Base-by-base conservation (phyloP, 306 rosid genomes). In the Adenanthera pavonina region DNA sequence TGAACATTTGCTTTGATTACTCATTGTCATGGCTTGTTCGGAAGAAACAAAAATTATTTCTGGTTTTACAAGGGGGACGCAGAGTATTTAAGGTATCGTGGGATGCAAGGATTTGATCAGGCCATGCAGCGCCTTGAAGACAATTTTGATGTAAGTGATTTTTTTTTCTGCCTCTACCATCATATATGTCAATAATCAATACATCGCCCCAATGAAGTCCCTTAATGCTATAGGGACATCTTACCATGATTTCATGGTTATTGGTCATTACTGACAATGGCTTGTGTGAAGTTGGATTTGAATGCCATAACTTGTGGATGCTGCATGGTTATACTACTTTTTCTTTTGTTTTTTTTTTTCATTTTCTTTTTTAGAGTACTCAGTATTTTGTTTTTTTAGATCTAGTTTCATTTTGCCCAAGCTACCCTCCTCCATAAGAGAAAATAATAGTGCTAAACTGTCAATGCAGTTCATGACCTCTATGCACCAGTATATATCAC, bases 61-160 rank as follows among this genome's bases (percentile, higher is more conserved):
- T 80, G 53, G 53, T 40, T 88, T 80, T 80, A 61, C 43, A 86
- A 95, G 99, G 99, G 92, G 76, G 99, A 95, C 76, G 97, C 97
- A 56, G 79, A 87, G 0, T 88, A 51, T 87, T 85, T 95, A 81
- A 89, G 99, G 74, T 95, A 93, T 82, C 90, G 1, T 10, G 97
- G 97, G 43, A 61, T 95, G 99, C 97, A 93, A 89, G 96, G 90
- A 80, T 95, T 95, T 77, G 99, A 95, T 89, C 97, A 20, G 82
- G 97, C 97, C 54, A 95, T 95, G 97, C 99, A 95, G 83, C 91
- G 88, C 78, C 87, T 95, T 70, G 99, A 95, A 93, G 96, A 93
- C 84, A 83, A 75, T 36, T 93, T 82, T 86, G 87, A 89, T 78
- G 99, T 95, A 89, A 93, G 99, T 83, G 60, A 40, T 80, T 4